These are phyloP conservation scores for Beauveria caledonica DNA, from an alignment of 2,329 filamentous ascomycete species.

Conservation along the genomic window DNA sequence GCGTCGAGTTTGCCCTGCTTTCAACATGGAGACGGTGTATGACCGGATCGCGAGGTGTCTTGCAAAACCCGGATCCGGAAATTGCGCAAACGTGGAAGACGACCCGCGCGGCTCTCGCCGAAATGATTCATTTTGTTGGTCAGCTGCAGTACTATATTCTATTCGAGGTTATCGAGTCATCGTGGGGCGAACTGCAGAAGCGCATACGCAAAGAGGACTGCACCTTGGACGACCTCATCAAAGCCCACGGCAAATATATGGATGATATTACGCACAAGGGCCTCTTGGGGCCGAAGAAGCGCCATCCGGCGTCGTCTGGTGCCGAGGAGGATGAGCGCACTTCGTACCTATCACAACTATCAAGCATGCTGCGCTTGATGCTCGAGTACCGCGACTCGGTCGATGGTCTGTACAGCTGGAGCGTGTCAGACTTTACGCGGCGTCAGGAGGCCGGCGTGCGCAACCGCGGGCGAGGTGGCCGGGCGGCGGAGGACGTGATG, in stretches of 20 bases:
- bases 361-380: conserved; percentile 90
- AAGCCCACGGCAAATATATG: conserved; percentile 83
- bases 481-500: conserved; percentile 18
- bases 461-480: conserved; percentile 48
- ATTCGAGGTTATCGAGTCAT: conserved; percentile 95
- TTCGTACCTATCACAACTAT: conserved; percentile 81
- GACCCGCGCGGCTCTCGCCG: conserved; percentile 78
- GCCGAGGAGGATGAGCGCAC: conserved; percentile 55
- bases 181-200: conserved; percentile 83
- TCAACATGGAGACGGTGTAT: conserved; percentile 93
- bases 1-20: conserved; percentile 87
- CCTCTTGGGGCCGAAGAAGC: conserved; percentile 63
- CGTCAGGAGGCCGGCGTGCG: conserved; percentile 78
- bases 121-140: conserved; percentile 98
- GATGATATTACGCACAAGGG: conserved; percentile 94
- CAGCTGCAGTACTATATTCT: conserved; percentile 98
- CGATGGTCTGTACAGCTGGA: conserved; percentile 90
- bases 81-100: conserved; percentile 80
- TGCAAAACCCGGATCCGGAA: conserved; percentile 62
- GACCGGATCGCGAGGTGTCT: conserved; percentile 86
- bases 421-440: conserved; percentile 85
- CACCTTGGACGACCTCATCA: conserved; percentile 90
- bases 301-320: background rate
- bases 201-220: conserved; percentile 76
- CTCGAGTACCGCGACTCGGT: conserved; percentile 87